Conservation (phyloP, 2,329 filamentous ascomycete genomes). For the Xylariaceae sp. region DNA sequence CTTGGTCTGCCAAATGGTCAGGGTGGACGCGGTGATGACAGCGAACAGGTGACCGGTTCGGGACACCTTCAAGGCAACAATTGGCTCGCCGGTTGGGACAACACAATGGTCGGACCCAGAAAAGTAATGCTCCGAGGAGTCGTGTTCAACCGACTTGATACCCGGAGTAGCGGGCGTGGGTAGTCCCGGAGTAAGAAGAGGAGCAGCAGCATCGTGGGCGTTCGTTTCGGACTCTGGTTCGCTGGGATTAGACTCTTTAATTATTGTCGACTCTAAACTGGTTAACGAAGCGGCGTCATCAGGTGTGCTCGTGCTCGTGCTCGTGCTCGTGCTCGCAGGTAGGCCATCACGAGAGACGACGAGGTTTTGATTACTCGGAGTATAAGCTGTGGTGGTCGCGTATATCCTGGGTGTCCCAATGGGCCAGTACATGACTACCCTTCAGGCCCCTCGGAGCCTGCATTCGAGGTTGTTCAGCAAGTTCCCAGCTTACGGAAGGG, state of each 20-base stretch:
- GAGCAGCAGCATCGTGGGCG: constrained; percentile 45
- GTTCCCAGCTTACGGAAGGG: constrained; percentile 2
- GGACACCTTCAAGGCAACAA: constrained; percentile 78
- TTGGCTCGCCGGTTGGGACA: constrained; percentile 61
- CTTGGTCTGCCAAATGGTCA: constrained; percentile 97
- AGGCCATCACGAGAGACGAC: constrained; percentile 69
- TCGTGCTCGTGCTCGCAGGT: constrained; percentile 44
- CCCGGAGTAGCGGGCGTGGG: constrained; percentile 63
- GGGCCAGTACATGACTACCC: constrained; percentile 82
- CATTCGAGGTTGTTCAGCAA: constrained; percentile 37
- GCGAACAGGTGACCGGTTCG: constrained; percentile 84
- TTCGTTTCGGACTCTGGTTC: constrained; percentile 31
- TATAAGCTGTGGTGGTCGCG: constrained; percentile 73
- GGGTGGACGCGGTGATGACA: constrained; percentile 81
- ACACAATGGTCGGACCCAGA: constrained; percentile 46
- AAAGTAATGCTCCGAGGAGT: constrained; percentile 47
- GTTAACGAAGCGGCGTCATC: constrained; percentile 44
- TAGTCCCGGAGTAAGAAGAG: constrained; percentile 51
- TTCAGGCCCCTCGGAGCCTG: constrained; percentile 42
- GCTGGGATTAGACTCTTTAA: constrained; percentile 36
- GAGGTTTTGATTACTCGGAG: constrained; percentile 53
- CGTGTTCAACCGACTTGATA: constrained; percentile 65
- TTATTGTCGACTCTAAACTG: constrained; percentile 33
- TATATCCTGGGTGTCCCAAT: constrained; percentile 84
- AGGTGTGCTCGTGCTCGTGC: constrained; percentile 37